These are phyloP conservation scores for Ophiobolus disseminans DNA, from an alignment of 2,329 filamentous ascomycete genomes.

Conservation along the genomic window DNA sequence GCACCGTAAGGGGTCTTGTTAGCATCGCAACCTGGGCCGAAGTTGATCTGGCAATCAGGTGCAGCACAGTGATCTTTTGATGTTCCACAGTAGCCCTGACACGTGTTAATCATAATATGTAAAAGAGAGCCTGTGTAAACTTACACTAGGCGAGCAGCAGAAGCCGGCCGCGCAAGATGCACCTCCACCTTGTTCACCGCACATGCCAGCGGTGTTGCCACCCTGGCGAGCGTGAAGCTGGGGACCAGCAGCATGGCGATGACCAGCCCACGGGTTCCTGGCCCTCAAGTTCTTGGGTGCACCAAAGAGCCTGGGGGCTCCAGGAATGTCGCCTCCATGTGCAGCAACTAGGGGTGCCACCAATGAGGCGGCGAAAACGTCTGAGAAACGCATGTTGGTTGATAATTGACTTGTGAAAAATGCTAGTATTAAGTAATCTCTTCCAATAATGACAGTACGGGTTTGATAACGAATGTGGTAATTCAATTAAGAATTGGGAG, in stretches of 20 bases:
- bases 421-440: constrained; percentile 1
- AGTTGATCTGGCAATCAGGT: constrained; percentile 67
- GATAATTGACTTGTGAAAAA: constrained; percentile 5
- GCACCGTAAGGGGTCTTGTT: constrained; percentile 62
- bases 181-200: constrained; percentile 30
- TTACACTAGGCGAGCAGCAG: constrained; percentile 43
- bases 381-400: constrained; percentile 40
- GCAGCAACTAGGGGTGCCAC: constrained; percentile 42
- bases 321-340: constrained; percentile 33
- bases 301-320: constrained; percentile 43
- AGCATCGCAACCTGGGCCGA: constrained; percentile 66
- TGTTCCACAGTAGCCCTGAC: constrained; percentile 60
- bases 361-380: constrained; percentile 36
- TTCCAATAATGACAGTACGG: constrained; percentile 4
- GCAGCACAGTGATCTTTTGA: constrained; percentile 63
- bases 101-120: constrained; percentile 8
- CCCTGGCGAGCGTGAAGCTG: constrained; percentile 38
- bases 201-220: constrained; percentile 33
- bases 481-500: constrained; percentile 24
- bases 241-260: constrained; percentile 21
- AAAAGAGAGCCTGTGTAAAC: background rate
- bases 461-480: constrained; percentile 25
- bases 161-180: constrained; percentile 38
- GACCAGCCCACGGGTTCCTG: constrained; percentile 34
- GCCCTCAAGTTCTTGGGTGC: constrained; percentile 38